A percentile compares a stretch with the other conserved stretches of the same genome.
Conservation (phyloP, 2,329 filamentous ascomycete species). For the Trichophyton equinum region DNA sequence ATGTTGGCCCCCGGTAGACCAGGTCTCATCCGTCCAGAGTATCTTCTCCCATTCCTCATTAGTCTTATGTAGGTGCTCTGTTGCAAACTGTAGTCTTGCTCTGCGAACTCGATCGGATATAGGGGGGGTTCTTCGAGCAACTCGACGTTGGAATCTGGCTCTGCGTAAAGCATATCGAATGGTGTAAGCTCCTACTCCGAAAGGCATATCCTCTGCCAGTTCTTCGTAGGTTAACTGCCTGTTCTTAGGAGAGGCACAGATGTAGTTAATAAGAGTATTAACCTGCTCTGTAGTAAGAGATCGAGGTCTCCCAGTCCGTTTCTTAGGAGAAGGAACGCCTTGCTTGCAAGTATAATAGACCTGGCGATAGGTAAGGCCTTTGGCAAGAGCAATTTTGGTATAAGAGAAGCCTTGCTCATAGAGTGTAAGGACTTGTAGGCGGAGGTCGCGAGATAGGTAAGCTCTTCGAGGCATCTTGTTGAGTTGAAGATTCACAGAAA, state of each 20-base stretch:
- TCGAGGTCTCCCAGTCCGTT: background rate
- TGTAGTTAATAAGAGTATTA: background rate
- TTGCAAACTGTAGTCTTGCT: too few relatives aligned
- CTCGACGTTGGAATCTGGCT: background rate
- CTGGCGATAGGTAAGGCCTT: background rate
- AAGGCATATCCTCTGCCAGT: background rate
- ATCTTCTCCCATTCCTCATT: too few relatives aligned
- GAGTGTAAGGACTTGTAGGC: background rate
- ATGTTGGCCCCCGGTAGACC: too few relatives aligned
- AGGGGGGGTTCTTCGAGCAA: background rate
- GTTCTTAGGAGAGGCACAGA: background rate
- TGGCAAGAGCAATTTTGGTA: background rate
- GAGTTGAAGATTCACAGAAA: too few relatives aligned
- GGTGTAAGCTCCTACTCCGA: background rate
- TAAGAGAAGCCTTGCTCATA: background rate
- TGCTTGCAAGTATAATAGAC: background rate
- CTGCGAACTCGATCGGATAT: background rate
- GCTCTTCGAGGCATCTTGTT: background rate
- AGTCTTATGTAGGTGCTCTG: too few relatives aligned
- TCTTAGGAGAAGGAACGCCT: background rate
- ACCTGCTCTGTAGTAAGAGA: background rate
- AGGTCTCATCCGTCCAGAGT: too few relatives aligned
- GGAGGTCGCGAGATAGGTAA: background rate
- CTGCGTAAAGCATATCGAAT: background rate
- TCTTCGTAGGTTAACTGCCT: background rate